Percentiles rank a stretch among this genome's conserved stretches.
Conservation (phyloP, 2,329 filamentous ascomycete species). For the Cercospora canescens region DNA sequence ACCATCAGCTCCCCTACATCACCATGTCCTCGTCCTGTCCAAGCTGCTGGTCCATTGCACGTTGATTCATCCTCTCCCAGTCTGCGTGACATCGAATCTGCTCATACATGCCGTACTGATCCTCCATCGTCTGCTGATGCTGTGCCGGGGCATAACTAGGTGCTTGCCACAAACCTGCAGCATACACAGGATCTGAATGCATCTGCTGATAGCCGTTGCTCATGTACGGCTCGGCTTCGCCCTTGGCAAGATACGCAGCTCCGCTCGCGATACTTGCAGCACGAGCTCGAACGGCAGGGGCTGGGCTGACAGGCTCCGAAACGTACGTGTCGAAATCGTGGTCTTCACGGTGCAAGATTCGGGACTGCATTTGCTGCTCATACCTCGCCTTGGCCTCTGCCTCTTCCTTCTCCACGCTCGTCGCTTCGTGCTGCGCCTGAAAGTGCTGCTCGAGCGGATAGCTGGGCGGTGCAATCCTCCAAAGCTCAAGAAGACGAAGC, state of each 20-base stretch:
- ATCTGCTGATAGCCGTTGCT: conserved; percentile 70
- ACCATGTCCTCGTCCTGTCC: conserved; percentile 35
- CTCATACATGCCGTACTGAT: conserved; percentile 66
- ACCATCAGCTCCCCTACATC: conserved; percentile 22
- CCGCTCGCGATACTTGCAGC: conserved; percentile 30
- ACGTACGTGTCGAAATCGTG: conserved; percentile 31
- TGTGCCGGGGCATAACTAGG: conserved; percentile 31
- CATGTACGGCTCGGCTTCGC: conserved; percentile 76
- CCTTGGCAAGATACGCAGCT: conserved; percentile 21
- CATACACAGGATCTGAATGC: conserved; percentile 69
- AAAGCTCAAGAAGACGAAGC: conserved; percentile 75
- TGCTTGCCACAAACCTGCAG: conserved; percentile 43
- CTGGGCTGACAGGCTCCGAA: conserved; percentile 29
- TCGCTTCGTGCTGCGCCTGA: conserved; percentile 60
- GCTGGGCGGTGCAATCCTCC: conserved; percentile 75
- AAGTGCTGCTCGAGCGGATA: conserved; percentile 43
- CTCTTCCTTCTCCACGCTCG: conserved; percentile 57
- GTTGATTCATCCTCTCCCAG: conserved; percentile 38
- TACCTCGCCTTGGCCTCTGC: conserved; percentile 60
- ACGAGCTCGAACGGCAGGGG: conserved; percentile 32
- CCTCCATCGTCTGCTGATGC: conserved; percentile 58
- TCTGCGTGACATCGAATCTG: conserved; percentile 54
- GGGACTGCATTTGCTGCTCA: conserved; percentile 34
- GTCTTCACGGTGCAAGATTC: conserved; percentile 19
- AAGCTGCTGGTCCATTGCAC: conserved; percentile 21